Evolutionary conservation across 2,329 filamentous ascomycete species (phyloP).

Genomic region (Drechslerella dactyloides): DNA sequence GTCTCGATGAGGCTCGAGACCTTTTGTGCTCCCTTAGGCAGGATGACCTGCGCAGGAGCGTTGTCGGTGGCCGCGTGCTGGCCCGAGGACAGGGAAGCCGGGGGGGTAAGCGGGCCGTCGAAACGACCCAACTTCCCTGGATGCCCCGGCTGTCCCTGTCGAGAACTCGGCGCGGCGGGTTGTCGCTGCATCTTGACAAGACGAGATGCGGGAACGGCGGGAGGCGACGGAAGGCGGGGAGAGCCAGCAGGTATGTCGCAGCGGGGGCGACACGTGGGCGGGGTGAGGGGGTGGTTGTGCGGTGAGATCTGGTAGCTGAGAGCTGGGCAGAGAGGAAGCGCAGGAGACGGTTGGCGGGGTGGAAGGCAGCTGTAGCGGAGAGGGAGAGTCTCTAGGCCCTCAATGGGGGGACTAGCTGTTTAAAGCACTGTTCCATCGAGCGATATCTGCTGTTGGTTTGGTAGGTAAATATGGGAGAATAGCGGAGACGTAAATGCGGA

Average conservation of each 20-base stretch:
- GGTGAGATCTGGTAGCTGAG: background rate
- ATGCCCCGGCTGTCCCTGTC: slow-evolving; percentile 5
- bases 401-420: slow-evolving; percentile 7
- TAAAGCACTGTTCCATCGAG: slow-evolving; percentile 1
- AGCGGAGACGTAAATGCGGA: slow-evolving; percentile 14
- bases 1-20: slow-evolving; percentile 26
- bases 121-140: slow-evolving; percentile 1
- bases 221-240: background rate
- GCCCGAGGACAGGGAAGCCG: slow-evolving; percentile 10
- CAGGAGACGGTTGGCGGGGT: slow-evolving; percentile 3
- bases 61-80: slow-evolving; percentile 6
- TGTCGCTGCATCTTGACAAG: background rate
- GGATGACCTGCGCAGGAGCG: slow-evolving; percentile 8
- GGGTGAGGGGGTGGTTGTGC: too few relatives aligned
- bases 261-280: too few relatives aligned
- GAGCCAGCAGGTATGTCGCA: too few relatives aligned
- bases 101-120: slow-evolving; percentile 8
- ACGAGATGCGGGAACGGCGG: background rate
- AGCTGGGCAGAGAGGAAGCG: background rate
- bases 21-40: slow-evolving; percentile 23
- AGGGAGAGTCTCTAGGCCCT: background rate
- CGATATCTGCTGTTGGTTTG: slow-evolving; percentile 3
- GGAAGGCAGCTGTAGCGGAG: background rate
- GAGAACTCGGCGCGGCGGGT: background rate
- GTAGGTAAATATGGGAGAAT: slow-evolving; percentile 23